These are phyloP conservation scores for Westerdykella aurantiaca DNA, from an alignment of 2,329 filamentous ascomycete species.

Conservation along the genomic window DNA sequence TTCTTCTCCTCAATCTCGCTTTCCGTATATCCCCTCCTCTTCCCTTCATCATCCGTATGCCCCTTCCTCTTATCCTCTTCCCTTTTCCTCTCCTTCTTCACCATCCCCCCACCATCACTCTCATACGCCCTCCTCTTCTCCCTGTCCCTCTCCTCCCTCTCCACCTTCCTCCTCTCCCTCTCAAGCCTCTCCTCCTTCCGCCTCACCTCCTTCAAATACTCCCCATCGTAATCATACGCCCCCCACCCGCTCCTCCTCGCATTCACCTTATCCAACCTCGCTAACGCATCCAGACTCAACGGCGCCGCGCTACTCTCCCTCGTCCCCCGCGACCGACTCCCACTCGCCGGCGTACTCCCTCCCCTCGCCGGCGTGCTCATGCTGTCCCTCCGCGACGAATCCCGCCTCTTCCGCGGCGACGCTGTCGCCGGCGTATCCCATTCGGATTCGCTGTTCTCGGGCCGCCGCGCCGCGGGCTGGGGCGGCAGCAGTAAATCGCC, in stretches of 20 bases:
- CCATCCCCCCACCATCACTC: slow-evolving; percentile 22
- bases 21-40: slow-evolving; percentile 25
- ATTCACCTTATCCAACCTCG: slow-evolving; percentile 60
- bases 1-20: slow-evolving; percentile 27
- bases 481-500: slow-evolving; percentile 31
- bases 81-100: slow-evolving; percentile 11
- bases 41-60: slow-evolving; percentile 10
- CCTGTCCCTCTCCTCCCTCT: slow-evolving; percentile 26
- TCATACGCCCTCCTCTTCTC: slow-evolving; percentile 40
- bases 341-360: slow-evolving; percentile 9
- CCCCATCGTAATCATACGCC: slow-evolving; percentile 38
- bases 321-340: slow-evolving; percentile 7
- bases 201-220: slow-evolving; percentile 35
- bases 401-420: slow-evolving; percentile 16
- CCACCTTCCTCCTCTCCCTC: slow-evolving; percentile 30
- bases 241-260: slow-evolving; percentile 45
- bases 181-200: slow-evolving; percentile 32
- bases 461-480: slow-evolving; percentile 7
- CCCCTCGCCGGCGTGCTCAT: slow-evolving; percentile 7
- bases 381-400: slow-evolving; percentile 7
- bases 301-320: slow-evolving; percentile 32
- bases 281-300: slow-evolving; percentile 55
- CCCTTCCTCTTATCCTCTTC: slow-evolving; percentile 11
- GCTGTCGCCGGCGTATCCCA: slow-evolving; percentile 16
- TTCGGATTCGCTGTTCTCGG: slow-evolving; percentile 26